A percentile compares a stretch with the other conserved stretches of the same genome.
Evolutionary conservation across 2,329 filamentous ascomycete species (phyloP).

Genomic region (Didymella pinodella): DNA sequence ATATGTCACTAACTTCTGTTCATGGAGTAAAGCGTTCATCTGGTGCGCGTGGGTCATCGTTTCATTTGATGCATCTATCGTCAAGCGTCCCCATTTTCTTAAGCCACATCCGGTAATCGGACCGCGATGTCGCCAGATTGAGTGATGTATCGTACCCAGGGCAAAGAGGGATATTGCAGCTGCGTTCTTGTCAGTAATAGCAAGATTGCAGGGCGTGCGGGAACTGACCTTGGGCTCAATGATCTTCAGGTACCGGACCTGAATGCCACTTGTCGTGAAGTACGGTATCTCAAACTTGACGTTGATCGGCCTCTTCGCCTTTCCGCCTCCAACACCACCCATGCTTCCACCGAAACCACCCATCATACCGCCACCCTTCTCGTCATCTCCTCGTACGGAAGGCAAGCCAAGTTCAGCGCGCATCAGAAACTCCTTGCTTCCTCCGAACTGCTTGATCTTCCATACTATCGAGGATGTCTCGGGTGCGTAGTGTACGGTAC

Average conservation of each 20-base stretch:
- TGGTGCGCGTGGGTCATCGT: slow-evolving; percentile 20
- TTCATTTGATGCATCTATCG: slow-evolving; percentile 29
- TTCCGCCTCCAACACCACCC: slow-evolving; percentile 82
- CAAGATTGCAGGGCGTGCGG: background rate
- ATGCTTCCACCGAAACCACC: slow-evolving; percentile 96
- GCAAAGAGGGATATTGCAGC: slow-evolving; percentile 97
- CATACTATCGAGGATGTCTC: slow-evolving; percentile 98
- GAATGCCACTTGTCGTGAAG: slow-evolving; percentile 99
- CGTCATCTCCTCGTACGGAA: slow-evolving; percentile 92
- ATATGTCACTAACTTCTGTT: background rate
- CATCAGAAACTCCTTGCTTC: slow-evolving; percentile 99
- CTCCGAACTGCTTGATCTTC: slow-evolving; percentile 99
- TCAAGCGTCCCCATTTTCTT: slow-evolving; percentile 27
- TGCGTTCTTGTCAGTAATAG: slow-evolving; percentile 50
- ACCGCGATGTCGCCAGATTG: slow-evolving; percentile 97
- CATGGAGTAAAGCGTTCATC: background rate
- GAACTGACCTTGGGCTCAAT: slow-evolving; percentile 94
- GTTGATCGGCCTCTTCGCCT: slow-evolving; percentile 94
- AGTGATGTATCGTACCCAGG: slow-evolving; percentile 98
- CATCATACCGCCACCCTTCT: slow-evolving; percentile 96
- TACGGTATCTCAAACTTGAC: slow-evolving; percentile 99
- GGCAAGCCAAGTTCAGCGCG: slow-evolving; percentile 93
- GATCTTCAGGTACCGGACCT: slow-evolving; percentile 98
- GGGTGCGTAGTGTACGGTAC: slow-evolving; percentile 94
- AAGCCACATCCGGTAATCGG: slow-evolving; percentile 87